A percentile compares a stretch with the other conserved stretches of the same genome.
Evolutionary conservation across 805 yeast genomes (phyloP).

Genomic region (Candida sonorensis): DNA sequence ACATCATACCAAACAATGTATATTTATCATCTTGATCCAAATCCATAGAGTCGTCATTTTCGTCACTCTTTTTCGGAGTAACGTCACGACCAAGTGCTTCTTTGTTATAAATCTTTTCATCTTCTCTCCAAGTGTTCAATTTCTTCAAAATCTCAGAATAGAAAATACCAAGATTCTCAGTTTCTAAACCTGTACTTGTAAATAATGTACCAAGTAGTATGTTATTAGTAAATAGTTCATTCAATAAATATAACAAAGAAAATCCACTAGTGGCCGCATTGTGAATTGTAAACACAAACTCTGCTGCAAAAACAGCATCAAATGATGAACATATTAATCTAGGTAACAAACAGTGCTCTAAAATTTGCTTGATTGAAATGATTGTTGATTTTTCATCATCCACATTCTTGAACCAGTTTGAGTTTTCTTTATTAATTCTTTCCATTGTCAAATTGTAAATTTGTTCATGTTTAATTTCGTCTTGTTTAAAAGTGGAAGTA

Average conservation of each 20-base stretch:
- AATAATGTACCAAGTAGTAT: conserved; percentile 50
- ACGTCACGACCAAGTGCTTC: conserved; percentile 19
- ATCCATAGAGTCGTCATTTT: conserved; percentile 3
- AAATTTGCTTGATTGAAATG: conserved; percentile 21
- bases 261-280: conserved; percentile 28
- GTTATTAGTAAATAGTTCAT: conserved; percentile 38
- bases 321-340: conserved; percentile 71
- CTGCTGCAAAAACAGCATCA: conserved; percentile 68
- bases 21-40: conserved; percentile 1
- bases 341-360: conserved; percentile 68
- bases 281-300: conserved; percentile 51
- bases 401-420: conserved; percentile 32
- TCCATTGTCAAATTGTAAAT: conserved; percentile 29
- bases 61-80: background rate
- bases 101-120: conserved; percentile 24
- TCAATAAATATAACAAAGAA: conserved; percentile 33
- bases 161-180: conserved; percentile 78
- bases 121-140: conserved; percentile 32
- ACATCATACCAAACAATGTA: conserved; percentile 10
- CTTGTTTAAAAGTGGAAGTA: conserved; percentile 28
- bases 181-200: conserved; percentile 67
- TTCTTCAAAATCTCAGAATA: conserved; percentile 47
- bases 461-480: conserved; percentile 36
- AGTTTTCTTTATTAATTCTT: conserved; percentile 24
- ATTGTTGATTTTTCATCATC: conserved; percentile 9